Conservation (phyloP, 192 early-diverging fungal genomes). For the Coemansia sp. region DNA sequence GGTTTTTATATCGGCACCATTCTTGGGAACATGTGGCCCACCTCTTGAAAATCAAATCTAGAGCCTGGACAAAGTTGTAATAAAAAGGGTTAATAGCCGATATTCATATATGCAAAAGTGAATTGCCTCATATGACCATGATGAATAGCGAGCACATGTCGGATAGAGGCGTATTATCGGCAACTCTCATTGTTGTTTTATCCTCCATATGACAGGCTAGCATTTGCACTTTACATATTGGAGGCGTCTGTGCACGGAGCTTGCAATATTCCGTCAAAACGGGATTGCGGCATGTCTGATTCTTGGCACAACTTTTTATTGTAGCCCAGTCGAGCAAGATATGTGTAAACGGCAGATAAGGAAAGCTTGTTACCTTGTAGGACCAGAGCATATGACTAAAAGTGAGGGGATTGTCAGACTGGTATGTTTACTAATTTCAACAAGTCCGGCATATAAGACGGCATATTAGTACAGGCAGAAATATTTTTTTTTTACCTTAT, state of each 20-base stretch:
- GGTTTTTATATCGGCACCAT: background rate
- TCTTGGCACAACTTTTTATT: background rate
- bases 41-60: background rate
- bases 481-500: background rate
- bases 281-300: constrained; percentile 3
- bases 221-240: background rate
- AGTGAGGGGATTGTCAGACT: background rate
- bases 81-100: background rate
- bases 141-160: background rate
- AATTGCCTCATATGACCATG: background rate
- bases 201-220: background rate
- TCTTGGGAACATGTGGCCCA: background rate
- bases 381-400: background rate
- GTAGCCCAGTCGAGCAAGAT: background rate
- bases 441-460: background rate
- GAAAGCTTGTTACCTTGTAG: background rate
- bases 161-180: background rate
- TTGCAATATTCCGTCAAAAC: background rate
- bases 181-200: background rate
- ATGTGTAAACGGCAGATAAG: background rate
- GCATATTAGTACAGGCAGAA: background rate
- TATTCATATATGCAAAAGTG: background rate
- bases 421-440: background rate
- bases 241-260: background rate
- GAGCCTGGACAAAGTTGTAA: too few species aligned